Base-by-base conservation (phyloP, 495 filamentous ascomycete species). In the Evansstolkia leycettana region DNA sequence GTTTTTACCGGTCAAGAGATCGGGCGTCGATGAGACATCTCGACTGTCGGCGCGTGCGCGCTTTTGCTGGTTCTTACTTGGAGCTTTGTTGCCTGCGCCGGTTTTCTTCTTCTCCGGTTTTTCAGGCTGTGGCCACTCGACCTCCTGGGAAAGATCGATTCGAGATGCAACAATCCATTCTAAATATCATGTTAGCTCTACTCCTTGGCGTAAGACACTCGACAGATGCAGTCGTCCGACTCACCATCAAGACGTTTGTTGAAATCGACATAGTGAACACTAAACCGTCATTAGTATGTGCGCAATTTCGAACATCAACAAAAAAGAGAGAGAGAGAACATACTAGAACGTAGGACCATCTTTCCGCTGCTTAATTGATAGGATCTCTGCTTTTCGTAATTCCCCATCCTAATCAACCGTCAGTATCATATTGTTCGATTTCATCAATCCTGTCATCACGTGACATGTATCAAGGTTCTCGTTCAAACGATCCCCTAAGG, bases 211-310 rank as follows among this genome's bases (percentile, higher is more conserved):
- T 20, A 26, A 26, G 3, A n/a, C 17, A 23, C 17, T 17, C 2
- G 17, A 23, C 11, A n/a, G n/a, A n/a, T n/a, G n/a, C n/a, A n/a
- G n/a, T n/a, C n/a, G 9, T 14, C 13, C 12, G 17, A 40, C 49
- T 42, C 52, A 73, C 69, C 72, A 58, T 98, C 90, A 12, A 98
- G 72, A 65, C 90, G 90, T 52, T 98, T 98, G 65, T 98, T 98
- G 75, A 94, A 98, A 44, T 95, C 92, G 39, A 94, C 85, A 58
- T 96, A 98, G 56, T 98, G 93, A 46, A 94, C 89, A 52, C 72
- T 76, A 15, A 28, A n/a, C n/a, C 20, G 31, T 57, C 36, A 62
- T 51, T 36, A 39, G n/a, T 12, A 18, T 10, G 20, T 16, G 20
- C n/a, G 15, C 26, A 12, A 32, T 3, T 1, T 15, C 28, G 5